Evolutionary conservation across 306 rosid genomes (phyloP).

Genomic region (Mimosa pudica): DNA sequence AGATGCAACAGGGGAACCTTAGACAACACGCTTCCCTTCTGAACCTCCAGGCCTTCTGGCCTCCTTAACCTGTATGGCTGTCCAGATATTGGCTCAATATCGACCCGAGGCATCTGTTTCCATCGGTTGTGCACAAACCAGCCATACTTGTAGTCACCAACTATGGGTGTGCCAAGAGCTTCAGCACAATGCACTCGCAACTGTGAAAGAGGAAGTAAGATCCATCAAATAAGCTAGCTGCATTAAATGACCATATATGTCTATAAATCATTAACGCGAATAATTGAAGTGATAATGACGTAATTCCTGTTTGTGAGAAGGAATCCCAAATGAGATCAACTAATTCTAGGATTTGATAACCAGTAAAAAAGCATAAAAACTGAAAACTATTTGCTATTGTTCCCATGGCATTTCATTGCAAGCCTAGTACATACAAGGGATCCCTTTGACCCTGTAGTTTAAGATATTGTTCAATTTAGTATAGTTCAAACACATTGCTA

Average conservation of each 20-base stretch:
- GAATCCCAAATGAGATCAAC: constrained; percentile 3
- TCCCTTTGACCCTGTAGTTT: not conserved
- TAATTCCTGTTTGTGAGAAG: constrained; percentile 3
- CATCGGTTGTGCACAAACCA: constrained; percentile 85
- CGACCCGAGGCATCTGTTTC: constrained; percentile 83
- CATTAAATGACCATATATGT: not conserved
- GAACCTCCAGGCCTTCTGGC: constrained; percentile 85
- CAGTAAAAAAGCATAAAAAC: constrained; percentile 8
- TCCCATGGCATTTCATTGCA: not conserved
- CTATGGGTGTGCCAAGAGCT: constrained; percentile 96
- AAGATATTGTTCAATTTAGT: not conserved
- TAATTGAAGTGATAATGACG: not conserved
- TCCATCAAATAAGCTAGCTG: not conserved
- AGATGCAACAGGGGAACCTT: constrained; percentile 91
- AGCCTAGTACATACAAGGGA: not conserved
- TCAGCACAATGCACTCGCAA: constrained; percentile 96
- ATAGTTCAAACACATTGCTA: not conserved
- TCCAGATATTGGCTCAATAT: constrained; percentile 72
- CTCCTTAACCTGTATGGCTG: constrained; percentile 77
- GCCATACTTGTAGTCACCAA: constrained; percentile 94
- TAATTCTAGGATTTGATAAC: constrained; percentile 6
- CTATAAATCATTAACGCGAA: not conserved
- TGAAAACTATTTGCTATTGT: not conserved
- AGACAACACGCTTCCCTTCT: constrained; percentile 92
- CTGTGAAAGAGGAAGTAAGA: constrained; percentile 44